These are phyloP conservation scores for Penicillium occitanis DNA, from an alignment of 2,329 filamentous ascomycete species.

Conservation along the genomic window DNA sequence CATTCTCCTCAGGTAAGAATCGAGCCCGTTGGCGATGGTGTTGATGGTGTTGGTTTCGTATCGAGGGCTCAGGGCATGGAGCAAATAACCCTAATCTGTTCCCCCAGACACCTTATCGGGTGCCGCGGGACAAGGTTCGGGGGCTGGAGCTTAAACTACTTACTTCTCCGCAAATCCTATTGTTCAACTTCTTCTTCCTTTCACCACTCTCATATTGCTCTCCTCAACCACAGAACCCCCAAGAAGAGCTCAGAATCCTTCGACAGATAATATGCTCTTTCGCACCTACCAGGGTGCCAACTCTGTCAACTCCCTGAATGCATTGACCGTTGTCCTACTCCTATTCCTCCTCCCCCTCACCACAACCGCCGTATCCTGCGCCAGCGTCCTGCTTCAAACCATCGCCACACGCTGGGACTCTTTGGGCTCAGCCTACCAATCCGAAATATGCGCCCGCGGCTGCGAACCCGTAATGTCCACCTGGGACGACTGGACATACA, in stretches of 20 bases:
- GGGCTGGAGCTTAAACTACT: slow-evolving; percentile 2
- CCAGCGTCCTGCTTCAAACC: slow-evolving; percentile 19
- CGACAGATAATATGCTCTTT: slow-evolving; percentile 2
- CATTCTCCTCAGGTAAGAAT: no score
- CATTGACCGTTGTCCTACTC: not conserved
- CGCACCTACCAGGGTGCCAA: not conserved
- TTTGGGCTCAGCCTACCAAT: slow-evolving; percentile 15
- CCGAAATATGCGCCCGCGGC: slow-evolving; percentile 20
- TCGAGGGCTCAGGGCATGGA: not conserved
- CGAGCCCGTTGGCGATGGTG: no score
- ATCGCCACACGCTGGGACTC: slow-evolving; percentile 20
- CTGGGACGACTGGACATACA: slow-evolving; percentile 22
- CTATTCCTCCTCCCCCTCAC: slow-evolving; percentile 1
- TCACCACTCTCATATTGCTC: not conserved
- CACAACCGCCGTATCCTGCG: slow-evolving; percentile 18
- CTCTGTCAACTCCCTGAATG: slow-evolving; percentile 8
- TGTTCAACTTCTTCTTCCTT: no score
- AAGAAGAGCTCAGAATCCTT: not conserved
- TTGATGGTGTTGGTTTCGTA: not conserved
- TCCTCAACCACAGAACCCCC: not conserved
- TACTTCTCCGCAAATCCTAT: not conserved
- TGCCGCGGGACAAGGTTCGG: not conserved
- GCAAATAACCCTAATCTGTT: not conserved
- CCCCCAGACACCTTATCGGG: not conserved
- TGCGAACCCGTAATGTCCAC: slow-evolving; percentile 20